Evolutionary conservation across 805 yeast genomes (phyloP), one percentile per base, ranked within the genome.

Genomic region (Schwanniomyces yamadae): DNA sequence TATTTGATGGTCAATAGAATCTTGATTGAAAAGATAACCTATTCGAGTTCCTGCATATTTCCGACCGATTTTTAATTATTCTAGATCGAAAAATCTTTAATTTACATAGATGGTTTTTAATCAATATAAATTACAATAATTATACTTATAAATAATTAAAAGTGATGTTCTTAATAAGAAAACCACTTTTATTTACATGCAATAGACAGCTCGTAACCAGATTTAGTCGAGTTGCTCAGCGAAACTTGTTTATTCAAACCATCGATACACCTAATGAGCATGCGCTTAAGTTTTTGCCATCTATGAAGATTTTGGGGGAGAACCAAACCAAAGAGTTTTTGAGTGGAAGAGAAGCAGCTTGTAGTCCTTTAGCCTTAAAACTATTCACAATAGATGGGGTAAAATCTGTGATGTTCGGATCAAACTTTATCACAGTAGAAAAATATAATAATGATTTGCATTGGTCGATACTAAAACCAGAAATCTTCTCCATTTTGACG

Each of bases 221-320:
- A n/a, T 37, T 33, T 9, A 28, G 19, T 14, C 9, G 12, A 10
- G 17, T 19, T 6, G 25, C 34, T 19, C 17, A 33, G 13, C 33
- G 61, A 12, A 50, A 38, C 28, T 54, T 83, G 21, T 83, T 80
- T 57, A 88, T 88, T 28, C 95, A 86, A 55, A 88, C 96, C 0
- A 80, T 83, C 22, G 78, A 81, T 20, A 88, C 96, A 0, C 96
- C 96, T 2, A 88, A 88, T 54, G 90, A 80, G 36, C 80, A 85
- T 48, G 96, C 96, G 0, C 61, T 88, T 38, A 88, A 88, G 67
- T 88, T 88, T 50, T 58, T 86, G 21, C 95, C 96, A 1, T 80
- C 88, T 9, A 77, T 73, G 60, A 67, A 69, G 28, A 75, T 87
- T n/a, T 63, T 87, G 12, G 71, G 66, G 14, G 74, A 69, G n/a